Evolutionary conservation across 257 asterid genomes (phyloP).

Genomic region (Eucommia ulmoides): DNA sequence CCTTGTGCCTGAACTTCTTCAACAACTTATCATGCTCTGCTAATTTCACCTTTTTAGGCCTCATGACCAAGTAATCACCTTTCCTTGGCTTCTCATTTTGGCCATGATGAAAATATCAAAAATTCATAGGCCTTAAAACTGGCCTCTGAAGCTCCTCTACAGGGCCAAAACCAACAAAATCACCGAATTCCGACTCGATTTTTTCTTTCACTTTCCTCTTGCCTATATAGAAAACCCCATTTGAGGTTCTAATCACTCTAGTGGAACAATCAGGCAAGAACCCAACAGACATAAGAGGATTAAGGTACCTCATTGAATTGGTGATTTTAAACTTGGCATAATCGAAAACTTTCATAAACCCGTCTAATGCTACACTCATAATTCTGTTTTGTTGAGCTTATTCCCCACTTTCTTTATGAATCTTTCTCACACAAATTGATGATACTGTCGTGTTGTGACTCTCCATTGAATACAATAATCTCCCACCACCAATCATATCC

Average conservation of each 20-base stretch:
- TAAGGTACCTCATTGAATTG: no score
- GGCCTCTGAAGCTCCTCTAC: slow-evolving; percentile 31
- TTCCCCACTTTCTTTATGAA: no score
- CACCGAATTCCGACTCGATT: slow-evolving; percentile 18
- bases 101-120: slow-evolving; percentile 79
- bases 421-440: no score
- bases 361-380: no score
- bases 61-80: slow-evolving; percentile 54
- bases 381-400: no score
- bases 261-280: slow-evolving; percentile 70
- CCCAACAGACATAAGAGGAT: slow-evolving; percentile 63
- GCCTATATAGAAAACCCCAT: slow-evolving; percentile 59
- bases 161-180: slow-evolving; percentile 19
- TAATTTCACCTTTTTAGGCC: slow-evolving; percentile 62
- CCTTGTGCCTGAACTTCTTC: slow-evolving; percentile 82
- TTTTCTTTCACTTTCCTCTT: slow-evolving; percentile 23
- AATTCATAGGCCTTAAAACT: slow-evolving; percentile 65
- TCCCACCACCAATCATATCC: no score
- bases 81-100: slow-evolving; percentile 62
- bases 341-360: no score
- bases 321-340: no score
- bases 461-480: no score
- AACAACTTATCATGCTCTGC: slow-evolving; percentile 62
- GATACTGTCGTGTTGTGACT: no score
- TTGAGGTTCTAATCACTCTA: slow-evolving; percentile 66